Conservation (phyloP, 177 flowering plant species). For the Vitis hybrid region DNA sequence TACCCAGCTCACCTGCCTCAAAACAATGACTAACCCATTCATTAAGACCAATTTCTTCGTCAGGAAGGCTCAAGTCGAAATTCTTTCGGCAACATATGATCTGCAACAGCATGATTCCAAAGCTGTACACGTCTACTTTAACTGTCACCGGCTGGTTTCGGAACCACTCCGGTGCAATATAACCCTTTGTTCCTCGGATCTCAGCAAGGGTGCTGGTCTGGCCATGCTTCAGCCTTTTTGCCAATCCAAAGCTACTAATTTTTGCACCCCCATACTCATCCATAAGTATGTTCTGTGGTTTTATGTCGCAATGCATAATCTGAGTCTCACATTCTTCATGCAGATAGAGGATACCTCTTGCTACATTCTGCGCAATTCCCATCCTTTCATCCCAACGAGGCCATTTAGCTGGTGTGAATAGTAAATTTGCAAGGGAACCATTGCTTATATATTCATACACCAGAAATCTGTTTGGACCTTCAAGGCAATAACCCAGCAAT, state of each 20-base stretch:
- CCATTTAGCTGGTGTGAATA: conserved; percentile 11
- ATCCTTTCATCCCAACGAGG: conserved; percentile 16
- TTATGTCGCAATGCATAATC: conserved; percentile 23
- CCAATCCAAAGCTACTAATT: conserved; percentile 24
- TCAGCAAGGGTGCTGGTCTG: conserved; percentile 26
- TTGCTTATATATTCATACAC: conserved; percentile 29
- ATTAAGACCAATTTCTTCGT: conserved; percentile 10
- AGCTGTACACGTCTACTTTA: conserved; percentile 26
- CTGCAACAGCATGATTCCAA: conserved; percentile 25
- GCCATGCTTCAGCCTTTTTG: conserved; percentile 19
- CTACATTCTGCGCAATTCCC: conserved; percentile 12
- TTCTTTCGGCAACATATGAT: conserved; percentile 19
- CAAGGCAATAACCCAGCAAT: conserved; percentile 22
- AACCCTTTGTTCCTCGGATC: conserved; percentile 36
- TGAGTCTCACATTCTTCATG: conserved; percentile 20
- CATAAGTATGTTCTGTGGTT: conserved; percentile 17
- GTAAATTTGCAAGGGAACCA: conserved; percentile 26
- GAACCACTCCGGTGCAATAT: conserved; percentile 30
- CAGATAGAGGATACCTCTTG: conserved; percentile 19
- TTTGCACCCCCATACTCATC: conserved; percentile 10
- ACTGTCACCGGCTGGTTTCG: conserved; percentile 17
- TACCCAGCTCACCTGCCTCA: conserved; percentile 5
- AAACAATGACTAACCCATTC: conserved; percentile 23
- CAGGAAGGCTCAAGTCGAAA: conserved; percentile 13
- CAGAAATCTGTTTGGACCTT: conserved; percentile 19